Evolutionary conservation across 148 eudicot species (phyloP).

Genomic region (Oxyria digyna): DNA sequence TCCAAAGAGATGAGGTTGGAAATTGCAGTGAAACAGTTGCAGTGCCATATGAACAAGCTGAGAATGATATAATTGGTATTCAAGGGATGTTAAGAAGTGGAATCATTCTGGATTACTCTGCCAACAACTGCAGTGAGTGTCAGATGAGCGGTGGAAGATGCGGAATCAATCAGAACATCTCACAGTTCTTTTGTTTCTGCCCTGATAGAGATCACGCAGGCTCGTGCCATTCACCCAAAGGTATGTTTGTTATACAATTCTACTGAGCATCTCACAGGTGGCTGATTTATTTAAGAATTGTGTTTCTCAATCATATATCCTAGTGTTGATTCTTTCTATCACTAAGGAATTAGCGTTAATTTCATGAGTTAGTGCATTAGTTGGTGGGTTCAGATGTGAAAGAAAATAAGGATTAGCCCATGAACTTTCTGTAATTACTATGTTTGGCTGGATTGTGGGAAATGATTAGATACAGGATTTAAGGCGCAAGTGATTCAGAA

Average conservation of each 20-base stretch:
- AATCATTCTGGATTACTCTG: neutral
- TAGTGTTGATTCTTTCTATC: neutral
- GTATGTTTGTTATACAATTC: neutral
- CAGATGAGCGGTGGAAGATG: conserved; percentile 9
- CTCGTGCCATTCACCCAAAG: neutral
- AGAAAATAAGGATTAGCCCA: neutral
- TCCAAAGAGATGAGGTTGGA: neutral
- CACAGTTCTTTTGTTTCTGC: neutral
- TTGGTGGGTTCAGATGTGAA: neutral
- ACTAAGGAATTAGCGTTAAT: neutral
- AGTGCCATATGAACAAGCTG: conserved; percentile 5
- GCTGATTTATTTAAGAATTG: neutral
- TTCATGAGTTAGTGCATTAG: neutral
- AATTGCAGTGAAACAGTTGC: neutral
- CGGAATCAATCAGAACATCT: neutral
- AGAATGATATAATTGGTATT: neutral
- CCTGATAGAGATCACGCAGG: conserved; percentile 7
- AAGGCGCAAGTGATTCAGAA: neutral
- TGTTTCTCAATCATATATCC: neutral
- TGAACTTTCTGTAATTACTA: neutral
- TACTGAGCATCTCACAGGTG: no score
- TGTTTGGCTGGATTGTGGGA: neutral
- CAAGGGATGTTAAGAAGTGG: conserved; percentile 1
- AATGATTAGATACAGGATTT: neutral
- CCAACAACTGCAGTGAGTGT: conserved; percentile 7